These are phyloP conservation scores for Mycena crocata DNA, from an alignment of 768 basidiomycete genomes.

Conservation along the genomic window DNA sequence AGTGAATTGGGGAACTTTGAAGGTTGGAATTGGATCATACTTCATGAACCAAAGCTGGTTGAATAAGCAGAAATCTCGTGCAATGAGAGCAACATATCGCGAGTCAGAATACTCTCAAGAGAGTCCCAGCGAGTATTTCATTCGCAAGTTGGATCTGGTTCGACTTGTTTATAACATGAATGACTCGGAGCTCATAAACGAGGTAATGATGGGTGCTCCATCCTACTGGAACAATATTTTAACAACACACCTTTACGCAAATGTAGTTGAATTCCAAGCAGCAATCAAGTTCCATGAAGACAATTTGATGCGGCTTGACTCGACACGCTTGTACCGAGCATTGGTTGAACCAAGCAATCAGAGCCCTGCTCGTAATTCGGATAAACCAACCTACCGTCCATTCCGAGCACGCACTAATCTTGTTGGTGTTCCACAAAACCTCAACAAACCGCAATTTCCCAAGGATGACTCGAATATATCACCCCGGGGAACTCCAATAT, in stretches of 20 bases:
- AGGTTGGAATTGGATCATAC: conserved; percentile 37
- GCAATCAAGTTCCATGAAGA: conserved; percentile 5
- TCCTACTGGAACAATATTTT: neutral
- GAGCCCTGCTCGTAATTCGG: no score
- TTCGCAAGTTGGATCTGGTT: conserved; percentile 42
- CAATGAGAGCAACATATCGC: conserved; percentile 41
- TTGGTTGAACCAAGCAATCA: neutral
- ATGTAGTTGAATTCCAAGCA: neutral
- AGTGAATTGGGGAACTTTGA: conserved; percentile 43
- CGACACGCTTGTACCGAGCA: neutral
- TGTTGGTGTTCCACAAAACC: neutral
- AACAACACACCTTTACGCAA: neutral
- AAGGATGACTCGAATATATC: conserved; percentile 16
- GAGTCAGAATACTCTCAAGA: conserved; percentile 39
- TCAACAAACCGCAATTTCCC: neutral
- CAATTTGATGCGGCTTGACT: neutral
- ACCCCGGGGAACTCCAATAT: neutral
- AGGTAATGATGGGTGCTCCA: conserved; percentile 46
- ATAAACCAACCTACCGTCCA: no score
- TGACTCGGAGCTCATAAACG: conserved; percentile 46
- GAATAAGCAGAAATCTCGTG: conserved; percentile 42
- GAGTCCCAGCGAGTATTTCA: conserved; percentile 48
- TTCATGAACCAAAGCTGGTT: conserved; percentile 48
- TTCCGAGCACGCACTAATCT: neutral
- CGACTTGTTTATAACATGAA: conserved; percentile 2